These are phyloP conservation scores for Camillea tinctor DNA, from an alignment of 2,329 filamentous ascomycete species.

Conservation along the genomic window DNA sequence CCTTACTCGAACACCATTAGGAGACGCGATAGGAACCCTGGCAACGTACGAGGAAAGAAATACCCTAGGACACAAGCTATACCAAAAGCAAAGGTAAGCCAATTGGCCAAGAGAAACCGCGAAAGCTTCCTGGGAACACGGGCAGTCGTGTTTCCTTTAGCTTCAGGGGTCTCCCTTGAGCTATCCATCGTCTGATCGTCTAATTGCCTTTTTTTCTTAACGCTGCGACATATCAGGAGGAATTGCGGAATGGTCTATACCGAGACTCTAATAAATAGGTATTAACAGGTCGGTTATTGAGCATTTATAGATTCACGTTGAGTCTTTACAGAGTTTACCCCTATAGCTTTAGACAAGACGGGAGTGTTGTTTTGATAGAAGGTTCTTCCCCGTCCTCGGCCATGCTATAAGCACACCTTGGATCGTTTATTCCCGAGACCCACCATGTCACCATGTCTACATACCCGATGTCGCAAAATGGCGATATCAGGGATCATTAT, in stretches of 20 bases:
- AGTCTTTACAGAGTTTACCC: background rate
- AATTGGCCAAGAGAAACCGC: slow-evolving; percentile 28
- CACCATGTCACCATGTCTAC: background rate
- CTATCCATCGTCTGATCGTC: background rate
- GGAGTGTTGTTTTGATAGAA: background rate
- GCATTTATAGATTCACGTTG: background rate
- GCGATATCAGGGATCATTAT: background rate
- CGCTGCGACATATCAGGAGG: background rate
- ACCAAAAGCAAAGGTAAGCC: slow-evolving; percentile 32
- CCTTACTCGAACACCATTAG: background rate
- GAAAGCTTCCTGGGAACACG: slow-evolving; percentile 15
- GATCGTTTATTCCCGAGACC: slow-evolving; percentile 7
- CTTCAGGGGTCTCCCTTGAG: background rate
- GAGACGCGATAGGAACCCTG: background rate
- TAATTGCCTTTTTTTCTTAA: background rate
- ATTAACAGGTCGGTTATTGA: too few species aligned
- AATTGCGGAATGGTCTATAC: background rate
- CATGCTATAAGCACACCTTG: background rate
- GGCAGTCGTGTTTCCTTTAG: slow-evolving; percentile 1
- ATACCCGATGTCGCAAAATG: slow-evolving; percentile 11
- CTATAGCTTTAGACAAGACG: background rate
- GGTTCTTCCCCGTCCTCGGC: background rate
- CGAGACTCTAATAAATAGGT: background rate
- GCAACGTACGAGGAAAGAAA: slow-evolving; percentile 44
- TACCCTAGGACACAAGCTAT: slow-evolving; percentile 31